Conservation (phyloP, 129 eudicot genomes). For the Calendula officinalis region DNA sequence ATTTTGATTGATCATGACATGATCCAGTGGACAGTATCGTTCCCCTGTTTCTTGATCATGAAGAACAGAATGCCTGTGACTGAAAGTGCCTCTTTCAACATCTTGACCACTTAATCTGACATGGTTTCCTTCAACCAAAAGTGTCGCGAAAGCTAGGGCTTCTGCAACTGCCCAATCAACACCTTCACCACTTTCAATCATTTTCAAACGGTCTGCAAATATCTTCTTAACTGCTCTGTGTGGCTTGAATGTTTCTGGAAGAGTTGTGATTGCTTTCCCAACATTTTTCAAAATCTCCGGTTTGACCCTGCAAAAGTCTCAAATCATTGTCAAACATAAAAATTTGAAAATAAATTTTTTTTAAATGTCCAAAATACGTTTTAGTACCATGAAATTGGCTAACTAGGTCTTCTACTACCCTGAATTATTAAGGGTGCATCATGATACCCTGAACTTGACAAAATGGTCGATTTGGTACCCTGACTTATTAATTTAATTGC, state of each 20-base stretch:
- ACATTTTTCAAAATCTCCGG: conserved; percentile 91
- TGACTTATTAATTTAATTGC: no score
- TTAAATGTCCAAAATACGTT: no score
- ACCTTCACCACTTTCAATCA: conserved; percentile 97
- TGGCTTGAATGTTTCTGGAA: conserved; percentile 88
- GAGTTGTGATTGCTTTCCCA: conserved; percentile 80
- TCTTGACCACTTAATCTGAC: conserved; percentile 98
- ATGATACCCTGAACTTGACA: no score
- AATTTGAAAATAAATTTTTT: no score
- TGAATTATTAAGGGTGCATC: no score
- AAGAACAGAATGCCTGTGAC: conserved; percentile 91
- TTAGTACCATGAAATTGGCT: no score
- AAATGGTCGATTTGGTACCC: no score
- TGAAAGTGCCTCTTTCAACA: conserved; percentile 97
- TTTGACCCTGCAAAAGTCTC: conserved; percentile 64
- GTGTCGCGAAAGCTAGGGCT: conserved; percentile 96
- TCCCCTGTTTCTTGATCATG: conserved; percentile 99
- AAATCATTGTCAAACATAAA: not conserved
- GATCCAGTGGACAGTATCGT: conserved; percentile 85
- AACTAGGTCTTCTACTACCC: no score
- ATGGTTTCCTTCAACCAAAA: conserved; percentile 95
- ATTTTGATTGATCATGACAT: conserved; percentile 70
- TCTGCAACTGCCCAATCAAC: conserved; percentile 99
- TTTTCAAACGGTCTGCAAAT: conserved; percentile 77
- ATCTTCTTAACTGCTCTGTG: conserved; percentile 90